These are phyloP conservation scores for Suillus occidentalis DNA, from an alignment of 768 basidiomycete genomes.

Conservation along the genomic window DNA sequence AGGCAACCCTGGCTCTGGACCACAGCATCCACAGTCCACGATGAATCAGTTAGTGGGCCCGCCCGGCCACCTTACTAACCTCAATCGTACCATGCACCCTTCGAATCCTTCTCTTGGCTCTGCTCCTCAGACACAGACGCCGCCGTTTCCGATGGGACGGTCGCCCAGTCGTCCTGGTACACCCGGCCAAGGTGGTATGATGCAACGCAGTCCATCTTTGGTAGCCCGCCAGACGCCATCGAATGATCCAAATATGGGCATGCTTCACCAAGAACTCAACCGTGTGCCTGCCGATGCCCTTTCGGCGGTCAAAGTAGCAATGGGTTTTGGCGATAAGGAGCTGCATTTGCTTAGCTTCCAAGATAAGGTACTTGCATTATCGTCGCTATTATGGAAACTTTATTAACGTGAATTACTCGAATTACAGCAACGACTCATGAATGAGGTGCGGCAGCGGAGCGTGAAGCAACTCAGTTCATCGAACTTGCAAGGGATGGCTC, in stretches of 20 bases:
- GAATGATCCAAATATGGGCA: constrained; percentile 17
- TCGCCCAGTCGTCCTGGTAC: constrained; percentile 63
- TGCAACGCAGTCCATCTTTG: constrained; percentile 60
- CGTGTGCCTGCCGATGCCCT: constrained; percentile 39
- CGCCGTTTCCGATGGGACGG: constrained; percentile 44
- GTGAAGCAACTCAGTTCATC: constrained; percentile 28
- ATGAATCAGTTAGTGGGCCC: constrained; percentile 51
- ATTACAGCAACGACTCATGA: background rate
- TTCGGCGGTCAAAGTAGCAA: constrained; percentile 39
- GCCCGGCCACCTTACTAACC: constrained; percentile 50
- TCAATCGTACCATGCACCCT: constrained; percentile 52
- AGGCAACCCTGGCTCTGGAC: constrained; percentile 31
- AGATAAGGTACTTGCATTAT: constrained; percentile 55
- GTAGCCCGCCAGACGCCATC: constrained; percentile 45
- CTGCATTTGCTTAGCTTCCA: constrained; percentile 38
- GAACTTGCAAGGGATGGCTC: constrained; percentile 35
- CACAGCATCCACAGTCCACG: constrained; percentile 35
- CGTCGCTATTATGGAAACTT: background rate
- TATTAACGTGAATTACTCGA: constrained; percentile 16
- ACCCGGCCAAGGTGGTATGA: constrained; percentile 45
- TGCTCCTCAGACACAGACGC: constrained; percentile 39
- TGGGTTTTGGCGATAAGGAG: constrained; percentile 49
- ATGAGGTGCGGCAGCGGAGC: constrained; percentile 21
- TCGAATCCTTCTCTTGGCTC: constrained; percentile 41
- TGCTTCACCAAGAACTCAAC: constrained; percentile 43